Evolutionary conservation across 768 basidiomycete species (phyloP).

Genomic region (Candolleomyces eurysporus): DNA sequence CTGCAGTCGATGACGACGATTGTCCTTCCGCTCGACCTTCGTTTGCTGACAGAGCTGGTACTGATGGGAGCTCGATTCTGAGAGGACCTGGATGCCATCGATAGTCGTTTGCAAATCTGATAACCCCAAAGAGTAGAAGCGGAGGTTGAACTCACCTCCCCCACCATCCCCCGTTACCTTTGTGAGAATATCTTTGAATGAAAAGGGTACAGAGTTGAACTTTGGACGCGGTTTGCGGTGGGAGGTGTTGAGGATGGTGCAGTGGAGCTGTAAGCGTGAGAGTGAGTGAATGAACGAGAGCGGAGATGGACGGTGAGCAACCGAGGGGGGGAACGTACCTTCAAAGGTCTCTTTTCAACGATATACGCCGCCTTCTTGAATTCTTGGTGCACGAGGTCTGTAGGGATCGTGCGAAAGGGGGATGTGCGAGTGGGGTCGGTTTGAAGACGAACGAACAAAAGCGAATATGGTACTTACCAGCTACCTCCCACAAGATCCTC

Average conservation of each 20-base stretch:
- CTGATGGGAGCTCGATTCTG: too few species aligned
- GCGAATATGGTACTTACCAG: slow-evolving; percentile 21
- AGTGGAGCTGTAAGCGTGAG: slow-evolving; percentile 52
- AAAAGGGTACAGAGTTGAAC: slow-evolving; percentile 38
- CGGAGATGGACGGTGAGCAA: background rate
- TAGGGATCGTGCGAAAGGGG: background rate
- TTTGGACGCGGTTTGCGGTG: slow-evolving; percentile 35
- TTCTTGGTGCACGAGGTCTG: slow-evolving; percentile 40
- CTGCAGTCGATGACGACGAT: too few species aligned
- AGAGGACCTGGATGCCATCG: too few species aligned
- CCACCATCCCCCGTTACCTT: background rate
- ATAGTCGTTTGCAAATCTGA: background rate
- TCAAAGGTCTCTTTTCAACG: slow-evolving; percentile 18
- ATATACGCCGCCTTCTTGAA: slow-evolving; percentile 44
- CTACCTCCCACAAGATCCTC: slow-evolving; percentile 22
- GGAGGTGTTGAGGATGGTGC: slow-evolving; percentile 49
- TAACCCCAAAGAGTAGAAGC: background rate
- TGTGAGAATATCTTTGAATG: slow-evolving; percentile 32
- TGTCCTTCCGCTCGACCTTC: too few species aligned
- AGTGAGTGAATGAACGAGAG: slow-evolving; percentile 8
- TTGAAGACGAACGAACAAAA: too few species aligned
- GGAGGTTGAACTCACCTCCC: background rate
- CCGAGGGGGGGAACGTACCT: background rate
- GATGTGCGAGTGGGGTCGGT: too few species aligned
- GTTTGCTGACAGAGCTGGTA: too few species aligned